Conservation (phyloP, 495 filamentous ascomycete genomes). For the Trichoderma virens region DNA sequence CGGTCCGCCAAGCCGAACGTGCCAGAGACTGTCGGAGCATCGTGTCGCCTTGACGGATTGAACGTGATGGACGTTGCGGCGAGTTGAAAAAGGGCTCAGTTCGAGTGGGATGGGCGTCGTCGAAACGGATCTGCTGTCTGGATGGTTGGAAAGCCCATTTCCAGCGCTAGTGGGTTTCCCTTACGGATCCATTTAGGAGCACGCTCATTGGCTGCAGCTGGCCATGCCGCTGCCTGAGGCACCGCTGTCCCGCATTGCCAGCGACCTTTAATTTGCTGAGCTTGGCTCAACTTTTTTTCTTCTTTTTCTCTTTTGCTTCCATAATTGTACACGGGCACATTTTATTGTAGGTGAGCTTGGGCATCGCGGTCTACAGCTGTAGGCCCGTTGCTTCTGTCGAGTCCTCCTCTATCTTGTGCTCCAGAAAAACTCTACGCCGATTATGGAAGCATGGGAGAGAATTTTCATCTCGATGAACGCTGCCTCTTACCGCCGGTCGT, state of each 20-base stretch:
- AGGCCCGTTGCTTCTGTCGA: conserved; percentile 36
- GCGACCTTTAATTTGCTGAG: background rate
- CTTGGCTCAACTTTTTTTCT: conserved; percentile 23
- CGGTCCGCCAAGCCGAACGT: conserved; percentile 76
- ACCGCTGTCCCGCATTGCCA: background rate
- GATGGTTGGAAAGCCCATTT: conserved; percentile 1
- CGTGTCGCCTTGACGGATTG: conserved; percentile 47
- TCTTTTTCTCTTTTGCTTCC: conserved; percentile 35
- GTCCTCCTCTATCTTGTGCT: conserved; percentile 56
- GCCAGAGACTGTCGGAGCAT: conserved; percentile 85
- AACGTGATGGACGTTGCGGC: conserved; percentile 20
- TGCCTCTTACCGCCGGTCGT: conserved; percentile 57
- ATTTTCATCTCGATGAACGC: conserved; percentile 38
- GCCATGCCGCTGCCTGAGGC: conserved; percentile 9
- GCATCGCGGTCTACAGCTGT: conserved; percentile 30
- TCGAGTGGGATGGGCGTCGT: conserved; percentile 14
- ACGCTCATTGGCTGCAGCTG: conserved; percentile 15
- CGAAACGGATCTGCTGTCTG: conserved; percentile 1
- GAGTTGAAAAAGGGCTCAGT: conserved; percentile 21
- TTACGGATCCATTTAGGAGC: conserved; percentile 13
- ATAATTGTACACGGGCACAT: conserved; percentile 60
- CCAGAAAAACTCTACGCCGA: conserved; percentile 49
- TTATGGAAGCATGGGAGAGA: conserved; percentile 54
- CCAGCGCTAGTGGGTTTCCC: conserved; percentile 5
- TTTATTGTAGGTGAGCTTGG: conserved; percentile 81